Base-by-base conservation (phyloP, 345 rosid genomes). In the Adansonia digitata region DNA sequence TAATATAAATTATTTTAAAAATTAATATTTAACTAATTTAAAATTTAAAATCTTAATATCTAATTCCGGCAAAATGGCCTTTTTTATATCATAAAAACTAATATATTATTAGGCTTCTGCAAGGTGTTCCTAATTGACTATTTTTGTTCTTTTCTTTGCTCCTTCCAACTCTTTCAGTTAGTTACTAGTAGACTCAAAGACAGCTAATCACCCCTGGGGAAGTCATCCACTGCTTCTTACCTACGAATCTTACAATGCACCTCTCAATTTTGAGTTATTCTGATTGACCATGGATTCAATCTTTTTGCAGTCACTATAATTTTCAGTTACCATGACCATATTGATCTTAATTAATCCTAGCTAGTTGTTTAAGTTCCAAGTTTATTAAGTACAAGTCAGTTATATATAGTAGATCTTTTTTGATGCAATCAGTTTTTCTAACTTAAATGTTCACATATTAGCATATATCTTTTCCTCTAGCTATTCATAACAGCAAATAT, bases 111-210 rank as follows among this genome's bases (percentile, higher is more conserved):
- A 7, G 70, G 39, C 39, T 48, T 40, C 71, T 62, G 31, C 63
- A 69, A 73, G 68, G 43, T 39, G 66, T 31, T 63, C 8, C 20
- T 29, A 60, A 20, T 51, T 42, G 26, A 53, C 74, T 71, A 74
- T 62, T 80, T 64, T 77, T 75, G 78, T 77, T 72, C 79, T 71
- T 70, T 84, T 59, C 78, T 78, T 61, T 73, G 69, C 75, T 68
- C 72, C 70, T 56, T 71, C 79, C 74, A 74, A 74, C 52, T 76
- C 49, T 63, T 60, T 65, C 7, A 10, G 8, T 27, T 57, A 26
- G 63, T 57, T 57, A 13, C 65, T 60, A 15, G 10, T 15, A 29
- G 29, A 56, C 35, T 60, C 65, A 27, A 59, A 59, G 64, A 59
- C 64, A 60, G 31, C 65, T 60, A 60, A 31, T 14, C 65, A 60